Percentiles rank a stretch among this genome's conserved stretches.
Evolutionary conservation across 1,284 basidiomycete species (phyloP).

Genomic region (Cryptococcus jaspeensis): DNA sequence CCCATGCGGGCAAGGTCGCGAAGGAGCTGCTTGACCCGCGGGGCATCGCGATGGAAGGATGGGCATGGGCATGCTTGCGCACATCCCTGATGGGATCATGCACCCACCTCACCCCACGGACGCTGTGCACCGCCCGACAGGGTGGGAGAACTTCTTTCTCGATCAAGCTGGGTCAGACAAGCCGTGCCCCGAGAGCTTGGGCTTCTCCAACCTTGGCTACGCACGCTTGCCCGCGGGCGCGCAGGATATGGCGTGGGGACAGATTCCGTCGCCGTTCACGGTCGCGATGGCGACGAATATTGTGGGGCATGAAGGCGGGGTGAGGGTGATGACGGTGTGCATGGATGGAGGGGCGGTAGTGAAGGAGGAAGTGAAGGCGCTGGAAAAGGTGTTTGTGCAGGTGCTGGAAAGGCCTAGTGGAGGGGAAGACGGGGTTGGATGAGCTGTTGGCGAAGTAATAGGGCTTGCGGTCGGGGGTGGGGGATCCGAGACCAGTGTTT

Average conservation of each 20-base stretch:
- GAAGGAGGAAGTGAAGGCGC: conserved; percentile 8
- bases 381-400: conserved; percentile 13
- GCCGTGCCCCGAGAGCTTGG: conserved; percentile 22
- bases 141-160: conserved; percentile 41
- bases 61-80: conserved; percentile 32
- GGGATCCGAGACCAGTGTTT: no score
- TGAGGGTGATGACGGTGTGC: conserved; percentile 26
- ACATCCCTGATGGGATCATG: conserved; percentile 39
- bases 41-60: conserved; percentile 17
- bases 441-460: background rate
- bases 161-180: conserved; percentile 11
- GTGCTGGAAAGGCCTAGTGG: conserved; percentile 10
- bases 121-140: conserved; percentile 30
- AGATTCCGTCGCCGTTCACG: conserved; percentile 25
- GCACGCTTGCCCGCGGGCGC: conserved; percentile 24
- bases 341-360: conserved; percentile 26
- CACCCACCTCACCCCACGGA: background rate
- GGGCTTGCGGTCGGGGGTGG: no score
- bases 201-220: conserved; percentile 37
- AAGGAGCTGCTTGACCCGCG: conserved; percentile 8
- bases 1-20: conserved; percentile 4
- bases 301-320: conserved; percentile 35
- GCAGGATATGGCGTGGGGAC: conserved; percentile 33
- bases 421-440: background rate
- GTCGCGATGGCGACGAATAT: conserved; percentile 21